phyloP scores from a whole-genome alignment of 2,329 filamentous ascomycete genomes.

The Alternaria novae-zelandiae region DNA sequence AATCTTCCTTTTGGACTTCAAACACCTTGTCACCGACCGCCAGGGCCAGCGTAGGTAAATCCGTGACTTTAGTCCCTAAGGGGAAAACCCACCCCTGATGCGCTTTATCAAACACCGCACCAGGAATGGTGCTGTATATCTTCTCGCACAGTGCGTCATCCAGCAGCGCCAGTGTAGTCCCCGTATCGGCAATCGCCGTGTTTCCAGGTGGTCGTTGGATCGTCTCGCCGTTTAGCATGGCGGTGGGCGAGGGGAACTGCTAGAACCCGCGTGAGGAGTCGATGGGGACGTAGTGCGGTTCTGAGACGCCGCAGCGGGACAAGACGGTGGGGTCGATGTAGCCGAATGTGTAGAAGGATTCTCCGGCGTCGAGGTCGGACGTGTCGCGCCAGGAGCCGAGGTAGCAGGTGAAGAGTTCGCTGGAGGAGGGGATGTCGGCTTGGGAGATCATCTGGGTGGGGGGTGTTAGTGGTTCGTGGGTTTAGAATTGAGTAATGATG shows the following conservation, averaged over 20 bases:
- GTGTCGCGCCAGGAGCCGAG: conserved; percentile 64
- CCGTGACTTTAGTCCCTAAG: conserved; percentile 54
- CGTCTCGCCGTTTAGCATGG: conserved; percentile 63
- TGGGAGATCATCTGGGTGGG: conserved; percentile 66
- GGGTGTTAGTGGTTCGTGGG: background rate
- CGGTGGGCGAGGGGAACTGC: conserved; percentile 66
- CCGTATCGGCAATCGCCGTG: conserved; percentile 74
- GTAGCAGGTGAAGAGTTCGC: conserved; percentile 69
- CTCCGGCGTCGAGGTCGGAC: conserved; percentile 51
- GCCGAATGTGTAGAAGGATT: conserved; percentile 74
- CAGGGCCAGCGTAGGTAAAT: conserved; percentile 67
- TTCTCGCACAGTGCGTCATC: conserved; percentile 66
- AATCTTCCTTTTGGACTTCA: conserved; percentile 65
- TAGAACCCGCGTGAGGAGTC: conserved; percentile 73
- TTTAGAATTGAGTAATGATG: fast-evolving
- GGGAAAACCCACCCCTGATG: conserved; percentile 72
- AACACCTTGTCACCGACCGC: conserved; percentile 67
- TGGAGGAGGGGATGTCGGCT: conserved; percentile 56
- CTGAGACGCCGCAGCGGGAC: conserved; percentile 58
- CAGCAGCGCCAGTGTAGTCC: conserved; percentile 71
- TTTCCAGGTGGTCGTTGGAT: conserved; percentile 59
- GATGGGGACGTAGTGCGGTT: conserved; percentile 66
- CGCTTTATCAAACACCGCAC: conserved; percentile 57
- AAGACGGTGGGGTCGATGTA: conserved; percentile 71
- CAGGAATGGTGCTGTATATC: conserved; percentile 69